Percentiles rank a stretch among this genome's conserved stretches.
Evolutionary conservation across 2,329 filamentous ascomycete genomes (phyloP).

Genomic region (Nothopassalora personata): DNA sequence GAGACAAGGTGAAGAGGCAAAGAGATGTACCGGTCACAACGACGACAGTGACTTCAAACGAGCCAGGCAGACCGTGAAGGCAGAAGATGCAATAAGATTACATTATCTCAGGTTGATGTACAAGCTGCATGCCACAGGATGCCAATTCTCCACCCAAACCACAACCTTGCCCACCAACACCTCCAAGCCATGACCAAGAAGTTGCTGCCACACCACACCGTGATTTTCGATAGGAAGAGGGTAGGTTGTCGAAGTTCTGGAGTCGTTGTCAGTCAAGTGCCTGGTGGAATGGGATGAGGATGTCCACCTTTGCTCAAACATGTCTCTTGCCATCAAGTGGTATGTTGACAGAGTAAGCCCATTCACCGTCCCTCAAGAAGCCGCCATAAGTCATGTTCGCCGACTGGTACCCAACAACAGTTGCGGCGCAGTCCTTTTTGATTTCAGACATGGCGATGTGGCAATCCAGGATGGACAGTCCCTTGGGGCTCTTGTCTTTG

Average conservation of each 20-base stretch:
- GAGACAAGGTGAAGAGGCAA: too few relatives aligned
- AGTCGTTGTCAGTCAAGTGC: neutral
- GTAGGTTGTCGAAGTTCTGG: neutral
- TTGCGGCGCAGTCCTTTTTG: neutral
- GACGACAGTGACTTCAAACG: neutral
- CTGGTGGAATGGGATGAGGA: neutral
- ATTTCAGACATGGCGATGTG: neutral
- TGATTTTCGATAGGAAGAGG: neutral
- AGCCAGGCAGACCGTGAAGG: neutral
- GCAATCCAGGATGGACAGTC: neutral
- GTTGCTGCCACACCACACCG: neutral
- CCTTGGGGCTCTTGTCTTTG: neutral
- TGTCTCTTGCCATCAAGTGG: neutral
- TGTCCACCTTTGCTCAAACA: neutral
- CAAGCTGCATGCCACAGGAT: neutral
- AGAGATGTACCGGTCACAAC: too few relatives aligned
- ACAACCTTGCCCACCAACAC: neutral
- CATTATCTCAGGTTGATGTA: neutral
- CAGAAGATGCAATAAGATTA: neutral
- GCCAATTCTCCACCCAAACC: neutral
- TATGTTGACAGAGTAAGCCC: neutral
- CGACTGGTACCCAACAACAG: neutral
- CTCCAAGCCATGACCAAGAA: neutral
- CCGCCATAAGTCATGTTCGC: neutral
- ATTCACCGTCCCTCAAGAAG: neutral